These are phyloP conservation scores for Articulospora tetracladia DNA, from an alignment of 495 filamentous ascomycete genomes.

Conservation along the genomic window DNA sequence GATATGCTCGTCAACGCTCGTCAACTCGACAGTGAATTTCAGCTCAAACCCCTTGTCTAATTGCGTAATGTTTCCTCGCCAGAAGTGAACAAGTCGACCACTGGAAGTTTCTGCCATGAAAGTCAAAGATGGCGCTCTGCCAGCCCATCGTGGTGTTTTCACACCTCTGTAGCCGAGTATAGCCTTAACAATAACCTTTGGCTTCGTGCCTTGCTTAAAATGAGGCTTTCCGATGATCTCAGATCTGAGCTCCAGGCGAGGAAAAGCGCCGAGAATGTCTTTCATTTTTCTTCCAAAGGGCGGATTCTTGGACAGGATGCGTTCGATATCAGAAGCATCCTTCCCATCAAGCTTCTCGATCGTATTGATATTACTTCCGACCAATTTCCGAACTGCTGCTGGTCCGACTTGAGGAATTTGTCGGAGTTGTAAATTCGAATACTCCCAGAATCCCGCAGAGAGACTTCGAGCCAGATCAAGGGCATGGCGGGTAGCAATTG, in stretches of 20 bases:
- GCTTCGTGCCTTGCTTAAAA: slow-evolving; percentile 18
- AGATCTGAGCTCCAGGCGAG: slow-evolving; percentile 58
- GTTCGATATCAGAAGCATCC: slow-evolving; percentile 71
- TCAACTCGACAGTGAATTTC: slow-evolving; percentile 56
- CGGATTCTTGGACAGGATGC: slow-evolving; percentile 70
- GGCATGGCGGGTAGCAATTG: slow-evolving; percentile 60
- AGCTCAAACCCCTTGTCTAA: slow-evolving; percentile 61
- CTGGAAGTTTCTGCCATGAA: slow-evolving; percentile 75
- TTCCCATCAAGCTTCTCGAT: slow-evolving; percentile 67
- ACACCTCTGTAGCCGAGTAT: slow-evolving; percentile 73
- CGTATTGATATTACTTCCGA: slow-evolving; percentile 62
- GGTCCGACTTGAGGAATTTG: slow-evolving; percentile 82
- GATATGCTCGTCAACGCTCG: slow-evolving; percentile 52
- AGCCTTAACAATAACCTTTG: slow-evolving; percentile 51
- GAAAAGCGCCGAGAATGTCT: slow-evolving; percentile 64
- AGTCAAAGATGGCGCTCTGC: slow-evolving; percentile 60
- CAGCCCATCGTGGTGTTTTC: slow-evolving; percentile 58
- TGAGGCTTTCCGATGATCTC: slow-evolving; percentile 31
- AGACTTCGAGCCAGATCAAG: slow-evolving; percentile 79
- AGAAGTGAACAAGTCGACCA: slow-evolving; percentile 72
- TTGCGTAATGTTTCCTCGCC: slow-evolving; percentile 66
- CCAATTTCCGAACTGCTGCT: slow-evolving; percentile 73
- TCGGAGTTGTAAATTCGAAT: slow-evolving; percentile 76
- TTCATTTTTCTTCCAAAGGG: slow-evolving; percentile 75
- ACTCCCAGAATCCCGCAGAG: slow-evolving; percentile 80